A percentile compares a stretch with the other conserved stretches of the same genome.
Evolutionary conservation across 768 basidiomycete species (phyloP).

Genomic region (Paxillus rubicundulus): DNA sequence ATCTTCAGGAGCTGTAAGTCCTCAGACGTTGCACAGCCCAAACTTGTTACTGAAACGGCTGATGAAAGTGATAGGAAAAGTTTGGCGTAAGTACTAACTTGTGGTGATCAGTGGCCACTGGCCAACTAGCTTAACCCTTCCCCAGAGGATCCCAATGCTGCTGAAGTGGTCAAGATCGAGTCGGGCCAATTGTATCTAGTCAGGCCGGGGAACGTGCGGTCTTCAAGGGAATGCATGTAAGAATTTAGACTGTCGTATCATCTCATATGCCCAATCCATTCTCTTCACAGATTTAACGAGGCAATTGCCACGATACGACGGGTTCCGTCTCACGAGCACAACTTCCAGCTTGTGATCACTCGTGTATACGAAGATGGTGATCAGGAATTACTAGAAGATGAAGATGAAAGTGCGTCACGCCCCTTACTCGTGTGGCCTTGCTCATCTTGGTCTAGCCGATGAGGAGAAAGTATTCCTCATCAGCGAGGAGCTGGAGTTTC

Average conservation of each 20-base stretch:
- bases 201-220: constrained; percentile 86
- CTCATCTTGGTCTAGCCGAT: constrained; percentile 57
- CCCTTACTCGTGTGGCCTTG: not conserved
- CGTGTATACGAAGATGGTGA: constrained; percentile 97
- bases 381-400: constrained; percentile 90
- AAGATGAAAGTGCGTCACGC: constrained; percentile 73
- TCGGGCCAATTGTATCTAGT: constrained; percentile 90
- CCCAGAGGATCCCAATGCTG: constrained; percentile 88
- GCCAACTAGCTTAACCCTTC: constrained; percentile 24
- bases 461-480: constrained; percentile 93
- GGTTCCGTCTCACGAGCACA: constrained; percentile 70
- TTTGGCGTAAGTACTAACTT: constrained; percentile 76
- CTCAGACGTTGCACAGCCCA: constrained; percentile 5
- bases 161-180: constrained; percentile 93
- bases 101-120: constrained; percentile 12
- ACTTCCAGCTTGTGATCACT: constrained; percentile 92
- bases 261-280: not conserved
- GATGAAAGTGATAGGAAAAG: constrained; percentile 76
- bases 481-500: constrained; percentile 86
- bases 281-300: constrained; percentile 75
- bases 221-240: constrained; percentile 96
- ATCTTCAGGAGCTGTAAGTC: constrained; percentile 78
- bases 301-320: constrained; percentile 93
- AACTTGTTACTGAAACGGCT: constrained; percentile 19
- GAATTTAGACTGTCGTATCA: constrained; percentile 24